These are phyloP conservation scores for Pogostemon cablin DNA, from an alignment of 257 asterid species.

Conservation along the genomic window DNA sequence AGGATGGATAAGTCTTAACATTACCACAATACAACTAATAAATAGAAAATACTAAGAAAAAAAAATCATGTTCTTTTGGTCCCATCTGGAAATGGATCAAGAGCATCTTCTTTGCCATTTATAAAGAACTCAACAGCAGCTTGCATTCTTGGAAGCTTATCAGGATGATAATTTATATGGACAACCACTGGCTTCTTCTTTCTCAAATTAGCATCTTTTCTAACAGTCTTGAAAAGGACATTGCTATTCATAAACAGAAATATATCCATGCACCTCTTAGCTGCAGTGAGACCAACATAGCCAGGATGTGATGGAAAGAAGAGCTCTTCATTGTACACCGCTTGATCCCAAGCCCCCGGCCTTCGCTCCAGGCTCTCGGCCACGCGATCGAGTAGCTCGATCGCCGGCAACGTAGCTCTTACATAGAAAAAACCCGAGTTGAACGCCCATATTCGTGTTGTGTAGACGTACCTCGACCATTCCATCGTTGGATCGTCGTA, in stretches of 20 bases:
- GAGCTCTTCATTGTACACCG: conserved; percentile 57
- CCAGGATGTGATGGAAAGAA: conserved; percentile 59
- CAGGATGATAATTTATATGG: conserved; percentile 61
- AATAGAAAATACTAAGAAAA: neutral
- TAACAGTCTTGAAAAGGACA: conserved; percentile 59
- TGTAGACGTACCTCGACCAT: conserved; percentile 56
- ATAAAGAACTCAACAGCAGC: conserved; percentile 59
- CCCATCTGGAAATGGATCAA: conserved; percentile 54
- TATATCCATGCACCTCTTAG: conserved; percentile 55
- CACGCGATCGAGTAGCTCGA: conserved; percentile 61
- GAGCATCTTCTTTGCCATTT: conserved; percentile 56
- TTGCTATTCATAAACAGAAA: conserved; percentile 65
- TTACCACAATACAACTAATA: too few relatives aligned
- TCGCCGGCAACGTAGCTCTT: conserved; percentile 55
- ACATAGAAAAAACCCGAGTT: conserved; percentile 62
- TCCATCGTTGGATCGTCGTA: conserved; percentile 59
- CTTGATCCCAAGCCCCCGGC: conserved; percentile 55
- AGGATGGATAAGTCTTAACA: too few relatives aligned
- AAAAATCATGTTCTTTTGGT: conserved; percentile 26
- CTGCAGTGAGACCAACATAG: conserved; percentile 55
- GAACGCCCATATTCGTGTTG: conserved; percentile 59
- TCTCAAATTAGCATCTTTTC: conserved; percentile 47
- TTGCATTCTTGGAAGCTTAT: conserved; percentile 58
- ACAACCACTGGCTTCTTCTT: conserved; percentile 56
- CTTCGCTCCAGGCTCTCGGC: conserved; percentile 44